Percentiles rank a stretch among this genome's conserved stretches.
Evolutionary conservation across 2,329 filamentous ascomycete genomes (phyloP).

Genomic region (Arthrocladium fulminans): DNA sequence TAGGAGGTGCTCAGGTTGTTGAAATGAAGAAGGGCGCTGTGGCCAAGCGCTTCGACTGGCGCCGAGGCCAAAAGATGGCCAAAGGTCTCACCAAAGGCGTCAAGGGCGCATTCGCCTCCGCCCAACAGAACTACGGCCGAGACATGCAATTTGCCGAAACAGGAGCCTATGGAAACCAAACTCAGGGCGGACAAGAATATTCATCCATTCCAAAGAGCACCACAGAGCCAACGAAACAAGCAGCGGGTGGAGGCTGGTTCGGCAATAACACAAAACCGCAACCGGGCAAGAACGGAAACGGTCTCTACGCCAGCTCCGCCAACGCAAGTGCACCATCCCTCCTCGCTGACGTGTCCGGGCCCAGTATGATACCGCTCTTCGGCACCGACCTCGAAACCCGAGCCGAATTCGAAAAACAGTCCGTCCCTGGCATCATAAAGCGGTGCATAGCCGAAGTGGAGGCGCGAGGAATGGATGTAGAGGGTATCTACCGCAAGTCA

Average conservation of each 20-base stretch:
- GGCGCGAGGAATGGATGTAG: slow-evolving; percentile 84
- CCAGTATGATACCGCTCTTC: slow-evolving; percentile 42
- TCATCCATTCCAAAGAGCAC: slow-evolving; percentile 18
- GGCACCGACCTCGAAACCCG: slow-evolving; percentile 81
- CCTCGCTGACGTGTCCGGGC: slow-evolving; percentile 33
- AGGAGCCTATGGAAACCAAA: slow-evolving; percentile 54
- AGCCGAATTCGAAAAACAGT: slow-evolving; percentile 76
- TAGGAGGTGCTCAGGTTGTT: slow-evolving; percentile 79
- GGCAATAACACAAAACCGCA: slow-evolving; percentile 38
- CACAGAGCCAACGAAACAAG: slow-evolving; percentile 39
- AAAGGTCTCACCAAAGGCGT: slow-evolving; percentile 92
- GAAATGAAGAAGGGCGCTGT: slow-evolving; percentile 83
- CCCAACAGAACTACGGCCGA: slow-evolving; percentile 38
- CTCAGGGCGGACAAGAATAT: slow-evolving; percentile 30
- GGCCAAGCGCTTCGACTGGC: slow-evolving; percentile 97
- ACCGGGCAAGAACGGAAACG: slow-evolving; percentile 25
- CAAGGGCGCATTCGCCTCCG: slow-evolving; percentile 77
- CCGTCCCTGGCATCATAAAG: slow-evolving; percentile 82
- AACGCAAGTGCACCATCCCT: slow-evolving; percentile 37
- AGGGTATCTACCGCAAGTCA: slow-evolving; percentile 96
- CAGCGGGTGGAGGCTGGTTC: slow-evolving; percentile 69
- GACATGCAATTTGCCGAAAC: slow-evolving; percentile 52
- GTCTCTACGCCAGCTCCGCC: slow-evolving; percentile 28
- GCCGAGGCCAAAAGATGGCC: slow-evolving; percentile 89
- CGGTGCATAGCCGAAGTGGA: slow-evolving; percentile 97